phyloP scores from a whole-genome alignment of 2,329 filamentous ascomycete genomes.

The Xylariaceae sp. region DNA sequence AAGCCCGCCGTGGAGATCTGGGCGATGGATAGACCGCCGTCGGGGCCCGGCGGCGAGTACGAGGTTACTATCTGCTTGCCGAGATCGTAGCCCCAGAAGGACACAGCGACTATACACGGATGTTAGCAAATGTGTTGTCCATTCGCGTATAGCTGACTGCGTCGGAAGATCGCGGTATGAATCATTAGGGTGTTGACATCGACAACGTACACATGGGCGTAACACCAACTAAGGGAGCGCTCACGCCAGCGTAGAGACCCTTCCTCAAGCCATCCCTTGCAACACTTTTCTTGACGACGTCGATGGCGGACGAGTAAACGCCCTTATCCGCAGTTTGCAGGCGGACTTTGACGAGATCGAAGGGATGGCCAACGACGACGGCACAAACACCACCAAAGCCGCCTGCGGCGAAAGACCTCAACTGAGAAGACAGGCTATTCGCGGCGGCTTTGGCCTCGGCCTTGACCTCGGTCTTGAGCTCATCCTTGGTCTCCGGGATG shows the following conservation, averaged over 20 bases:
- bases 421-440: conserved; percentile 42
- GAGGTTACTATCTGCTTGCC: conserved; percentile 82
- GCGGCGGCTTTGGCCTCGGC: conserved; percentile 38
- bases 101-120: conserved; percentile 57
- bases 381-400: conserved; percentile 93
- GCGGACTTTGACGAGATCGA: conserved; percentile 96
- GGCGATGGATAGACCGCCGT: conserved; percentile 71
- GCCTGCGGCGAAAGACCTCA: conserved; percentile 82
- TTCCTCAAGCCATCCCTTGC: conserved; percentile 76
- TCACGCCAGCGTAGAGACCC: conserved; percentile 95
- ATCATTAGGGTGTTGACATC: neutral
- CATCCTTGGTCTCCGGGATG: conserved; percentile 41
- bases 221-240: conserved; percentile 88
- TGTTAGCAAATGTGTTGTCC: neutral
- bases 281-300: conserved; percentile 85
- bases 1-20: conserved; percentile 92
- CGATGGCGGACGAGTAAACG: conserved; percentile 83
- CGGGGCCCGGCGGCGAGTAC: conserved; percentile 60
- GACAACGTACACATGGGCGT: conserved; percentile 89
- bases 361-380: conserved; percentile 91
- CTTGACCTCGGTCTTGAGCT: conserved; percentile 42
- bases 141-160: neutral
- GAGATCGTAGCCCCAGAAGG: conserved; percentile 86
- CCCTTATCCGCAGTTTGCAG: conserved; percentile 94
- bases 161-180: neutral